Evolutionary conservation across 345 rosid species (phyloP).

Genomic region (Ceriops zippeliana): DNA sequence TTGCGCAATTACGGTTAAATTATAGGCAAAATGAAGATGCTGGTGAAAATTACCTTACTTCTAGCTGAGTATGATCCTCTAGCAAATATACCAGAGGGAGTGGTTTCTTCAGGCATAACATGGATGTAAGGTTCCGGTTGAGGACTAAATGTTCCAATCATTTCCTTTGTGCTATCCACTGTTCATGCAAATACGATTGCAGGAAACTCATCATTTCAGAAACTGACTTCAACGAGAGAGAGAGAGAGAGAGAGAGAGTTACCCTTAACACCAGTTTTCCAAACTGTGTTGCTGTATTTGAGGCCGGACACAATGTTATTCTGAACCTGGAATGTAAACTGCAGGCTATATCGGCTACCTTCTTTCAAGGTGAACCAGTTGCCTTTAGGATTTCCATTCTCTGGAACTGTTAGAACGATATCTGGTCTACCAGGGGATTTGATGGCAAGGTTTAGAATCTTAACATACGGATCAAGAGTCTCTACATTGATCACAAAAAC

Average conservation of each 20-base stretch:
- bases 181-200: slow-evolving; percentile 10
- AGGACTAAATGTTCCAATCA: slow-evolving; percentile 95
- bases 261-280: slow-evolving; percentile 38
- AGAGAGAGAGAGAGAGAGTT: neutral
- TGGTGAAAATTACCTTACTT: slow-evolving; percentile 52
- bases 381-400: slow-evolving; percentile 25
- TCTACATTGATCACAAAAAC: slow-evolving; percentile 7
- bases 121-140: slow-evolving; percentile 77
- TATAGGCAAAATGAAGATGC: neutral
- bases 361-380: slow-evolving; percentile 34
- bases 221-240: neutral
- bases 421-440: slow-evolving; percentile 29
- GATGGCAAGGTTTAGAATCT: slow-evolving; percentile 27
- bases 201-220: neutral
- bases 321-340: slow-evolving; percentile 24
- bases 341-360: slow-evolving; percentile 32
- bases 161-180: slow-evolving; percentile 85
- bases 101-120: slow-evolving; percentile 74
- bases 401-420: slow-evolving; percentile 29
- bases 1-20: too few relatives aligned
- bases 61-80: slow-evolving; percentile 84
- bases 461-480: slow-evolving; percentile 30
- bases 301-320: slow-evolving; percentile 34
- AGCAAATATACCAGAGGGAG: slow-evolving; percentile 87
- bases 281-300: slow-evolving; percentile 30